Percentiles rank a stretch among this genome's conserved stretches.
Conservation (phyloP, 2,329 filamentous ascomycete genomes). For the Alternaria longipes region DNA sequence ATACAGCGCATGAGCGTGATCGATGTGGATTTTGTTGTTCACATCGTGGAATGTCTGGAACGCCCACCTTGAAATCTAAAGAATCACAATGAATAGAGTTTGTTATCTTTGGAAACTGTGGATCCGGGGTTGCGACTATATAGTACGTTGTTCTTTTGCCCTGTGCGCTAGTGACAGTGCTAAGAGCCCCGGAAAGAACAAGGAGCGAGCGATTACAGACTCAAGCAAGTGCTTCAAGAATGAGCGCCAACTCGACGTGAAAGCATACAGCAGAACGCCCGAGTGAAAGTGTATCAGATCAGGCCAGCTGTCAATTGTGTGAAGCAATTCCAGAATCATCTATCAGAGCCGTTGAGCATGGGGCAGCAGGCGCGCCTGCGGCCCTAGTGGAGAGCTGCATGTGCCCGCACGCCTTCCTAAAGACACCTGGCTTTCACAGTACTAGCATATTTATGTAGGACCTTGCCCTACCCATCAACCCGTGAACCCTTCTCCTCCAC, state of each 20-base stretch:
- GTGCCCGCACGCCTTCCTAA: conserved; percentile 19
- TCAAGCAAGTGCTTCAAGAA: neutral
- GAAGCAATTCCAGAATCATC: conserved; percentile 35
- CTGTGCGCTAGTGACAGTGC: neutral
- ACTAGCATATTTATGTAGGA: conserved; percentile 13
- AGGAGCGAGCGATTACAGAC: neutral
- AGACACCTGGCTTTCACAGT: neutral
- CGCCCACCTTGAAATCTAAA: neutral
- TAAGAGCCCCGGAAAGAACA: neutral
- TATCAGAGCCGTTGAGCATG: conserved; percentile 22
- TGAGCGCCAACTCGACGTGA: neutral
- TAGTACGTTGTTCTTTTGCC: conserved; percentile 3
- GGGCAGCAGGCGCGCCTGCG: conserved; percentile 10
- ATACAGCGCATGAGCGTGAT: neutral
- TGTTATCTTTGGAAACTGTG: neutral
- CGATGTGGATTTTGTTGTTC: neutral
- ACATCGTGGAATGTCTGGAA: neutral
- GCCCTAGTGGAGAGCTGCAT: conserved; percentile 21
- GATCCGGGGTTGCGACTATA: conserved; percentile 1
- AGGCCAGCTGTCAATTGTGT: conserved; percentile 35
- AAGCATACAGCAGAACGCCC: neutral
- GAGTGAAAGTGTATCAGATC: conserved; percentile 2
- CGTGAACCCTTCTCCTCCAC: conserved; percentile 29
- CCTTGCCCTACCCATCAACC: conserved; percentile 28
- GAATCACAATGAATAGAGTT: neutral